Base-by-base conservation (phyloP, 306 rosid genomes). In the Malus sieversii region DNA sequence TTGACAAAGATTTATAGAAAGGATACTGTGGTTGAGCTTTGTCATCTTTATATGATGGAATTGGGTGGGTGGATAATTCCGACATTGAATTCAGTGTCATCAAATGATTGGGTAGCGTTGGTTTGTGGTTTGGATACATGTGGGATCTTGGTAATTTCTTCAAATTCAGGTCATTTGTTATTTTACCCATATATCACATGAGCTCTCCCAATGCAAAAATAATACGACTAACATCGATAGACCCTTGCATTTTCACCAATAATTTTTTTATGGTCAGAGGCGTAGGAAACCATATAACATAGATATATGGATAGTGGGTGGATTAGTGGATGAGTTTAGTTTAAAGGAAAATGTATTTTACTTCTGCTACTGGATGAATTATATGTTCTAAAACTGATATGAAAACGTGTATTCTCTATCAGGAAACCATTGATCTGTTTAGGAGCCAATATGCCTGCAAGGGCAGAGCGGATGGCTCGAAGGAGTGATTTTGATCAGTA, bases 371-470 rank as follows among this genome's bases (percentile, higher is more conserved):
- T 4, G 3, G 22, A 62, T 61, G 48, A 45, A 29, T 14, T 29
- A 8, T 30, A 62, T 62, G 12, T 10, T 73, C 12, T 44, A 22
- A 62, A 16, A 53, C 46, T 67, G 66, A 68, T 83, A 12, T 66
- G 46, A 42, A 68, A 52, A 19, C 22, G 8, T 22, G 44, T 70
- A 1, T 40, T 2, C 10, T 64, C 38, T 83, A 75, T 77, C 98
- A 96, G 98, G 87, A 92, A 87, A 73, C 84, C 98, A 5, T 78
- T 93, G 83, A 96, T 96, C 73, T 89, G 99, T 62, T 77, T 96
- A 76, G 99, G 99, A 58, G 98, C 99, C 38, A 96, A 96, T 73
- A 90, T 86, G 98, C 98, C 99, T 11, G 99, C 98, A 3, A 87
- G 98, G 84, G 99, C 97, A 3, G 99, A 92, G 82, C 88, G 89